Base-by-base conservation (phyloP, 495 filamentous ascomycete species). In the Immersiella caudata region DNA sequence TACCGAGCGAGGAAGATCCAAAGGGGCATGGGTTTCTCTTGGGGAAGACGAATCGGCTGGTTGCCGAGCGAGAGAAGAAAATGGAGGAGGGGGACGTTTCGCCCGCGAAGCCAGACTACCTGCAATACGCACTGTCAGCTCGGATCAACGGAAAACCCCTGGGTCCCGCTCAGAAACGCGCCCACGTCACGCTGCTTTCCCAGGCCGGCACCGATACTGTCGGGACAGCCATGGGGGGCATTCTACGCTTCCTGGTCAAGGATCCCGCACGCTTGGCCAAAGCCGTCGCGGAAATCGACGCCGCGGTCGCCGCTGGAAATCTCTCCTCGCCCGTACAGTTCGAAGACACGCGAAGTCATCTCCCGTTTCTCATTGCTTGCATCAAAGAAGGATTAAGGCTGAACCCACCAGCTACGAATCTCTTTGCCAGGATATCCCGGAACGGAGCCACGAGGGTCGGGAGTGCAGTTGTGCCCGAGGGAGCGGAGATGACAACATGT, bases 351-450 rank as follows among this genome's bases (percentile, higher is more conserved):
- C 22, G 59, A 16, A 24, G 22, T 8, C 22, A 66, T 27, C 54
- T 88, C 20, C 81, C 80, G 11, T 89, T 88, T 65, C 78, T 88
- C n/a, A 79, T 84, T 54, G 83, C 86, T 6, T 79, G 81, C 22
- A 80, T 89, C 72, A 85, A 88, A 65, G 87, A 90, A 69, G 76
- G 80, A 0, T 76, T 87, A 71, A 80, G 86, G 0, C 56, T 88
- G 2, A 80, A 86, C 69, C 83, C 87, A 1, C 80, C 85, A 3
- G 75, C 81, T 11, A 80, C 81, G 0, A 74, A 86, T 7, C 74
- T 81, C 18, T 77, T 88, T 24, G 84, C 85, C 65, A 81, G 85
- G 11, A 70, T 85, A 35, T 83, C 86, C 9, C 86, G 81, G 3
- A 70, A 67, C n/a, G 78, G 79, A n/a, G 86, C 85, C 75, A 80